These are phyloP conservation scores for Cladosporium sp. DNA, from an alignment of 2,329 filamentous ascomycete species.

Conservation along the genomic window DNA sequence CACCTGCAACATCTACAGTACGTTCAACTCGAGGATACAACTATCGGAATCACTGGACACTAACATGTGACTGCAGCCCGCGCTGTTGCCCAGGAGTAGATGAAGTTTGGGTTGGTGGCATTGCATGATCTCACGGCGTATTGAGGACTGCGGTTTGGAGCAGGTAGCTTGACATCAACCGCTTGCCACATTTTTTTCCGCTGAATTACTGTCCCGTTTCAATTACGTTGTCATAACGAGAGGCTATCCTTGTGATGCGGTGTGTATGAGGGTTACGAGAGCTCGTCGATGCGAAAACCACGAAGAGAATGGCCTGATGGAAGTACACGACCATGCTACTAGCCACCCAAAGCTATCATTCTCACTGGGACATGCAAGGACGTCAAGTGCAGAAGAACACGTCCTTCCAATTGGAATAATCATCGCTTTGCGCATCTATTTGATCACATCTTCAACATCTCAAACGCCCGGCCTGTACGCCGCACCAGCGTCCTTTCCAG, in stretches of 20 bases:
- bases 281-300: too few relatives aligned
- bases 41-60: not conserved
- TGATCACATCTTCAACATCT: not conserved
- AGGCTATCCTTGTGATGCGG: not conserved
- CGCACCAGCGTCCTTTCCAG: conserved; percentile 17
- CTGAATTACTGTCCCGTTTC: not conserved
- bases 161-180: conserved; percentile 11
- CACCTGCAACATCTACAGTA: conserved; percentile 98
- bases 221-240: not conserved
- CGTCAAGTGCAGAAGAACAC: too few relatives aligned
- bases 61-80: conserved; percentile 7
- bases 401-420: too few relatives aligned
- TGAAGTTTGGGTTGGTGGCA: conserved; percentile 6
- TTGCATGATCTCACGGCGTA: conserved; percentile 12
- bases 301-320: too few relatives aligned
- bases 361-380: too few relatives aligned
- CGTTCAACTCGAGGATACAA: conserved; percentile 32
- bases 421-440: too few relatives aligned
- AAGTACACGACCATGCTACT: too few relatives aligned
- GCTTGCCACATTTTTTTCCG: conserved; percentile 10
- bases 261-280: too few relatives aligned
- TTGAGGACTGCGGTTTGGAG: conserved; percentile 11
- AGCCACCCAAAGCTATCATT: too few relatives aligned
- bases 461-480: conserved; percentile 10
- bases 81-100: conserved; percentile 10